Percentiles rank a stretch among this genome's conserved stretches.
Evolutionary conservation across 1,139 yeast species (phyloP).

Genomic region (Tardiomyces depauwii): DNA sequence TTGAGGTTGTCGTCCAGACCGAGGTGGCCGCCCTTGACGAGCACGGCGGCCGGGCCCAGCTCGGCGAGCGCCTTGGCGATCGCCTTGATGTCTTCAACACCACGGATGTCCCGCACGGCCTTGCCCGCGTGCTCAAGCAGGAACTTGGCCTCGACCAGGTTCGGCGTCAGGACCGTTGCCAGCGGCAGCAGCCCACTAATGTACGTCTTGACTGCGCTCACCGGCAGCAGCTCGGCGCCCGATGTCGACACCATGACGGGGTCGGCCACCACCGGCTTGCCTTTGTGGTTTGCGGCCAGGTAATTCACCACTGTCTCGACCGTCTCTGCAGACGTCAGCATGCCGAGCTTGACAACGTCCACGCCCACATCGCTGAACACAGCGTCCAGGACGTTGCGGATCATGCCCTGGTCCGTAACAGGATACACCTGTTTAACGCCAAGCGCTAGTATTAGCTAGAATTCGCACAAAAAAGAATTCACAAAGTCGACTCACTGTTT

Average conservation of each 20-base stretch:
- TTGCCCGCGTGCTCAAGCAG: slow-evolving; percentile 15
- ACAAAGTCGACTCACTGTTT: slow-evolving; percentile 30
- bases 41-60: slow-evolving; percentile 41
- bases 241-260: slow-evolving; percentile 81
- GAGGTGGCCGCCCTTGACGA: slow-evolving; percentile 82
- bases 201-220: slow-evolving; percentile 35
- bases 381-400: slow-evolving; percentile 39
- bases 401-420: slow-evolving; percentile 34
- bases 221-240: slow-evolving; percentile 47
- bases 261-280: slow-evolving; percentile 43
- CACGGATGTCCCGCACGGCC: slow-evolving; percentile 12
- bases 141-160: slow-evolving; percentile 49
- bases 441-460: too few relatives aligned
- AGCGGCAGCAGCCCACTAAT: slow-evolving; percentile 38
- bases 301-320: slow-evolving; percentile 36
- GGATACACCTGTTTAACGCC: slow-evolving; percentile 43
- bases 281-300: slow-evolving; percentile 26
- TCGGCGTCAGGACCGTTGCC: slow-evolving; percentile 69
- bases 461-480: too few relatives aligned
- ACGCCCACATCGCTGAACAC: slow-evolving; percentile 54
- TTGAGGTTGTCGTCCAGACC: slow-evolving; percentile 24
- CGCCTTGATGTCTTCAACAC: slow-evolving; percentile 29
- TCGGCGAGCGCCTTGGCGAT: slow-evolving; percentile 37
- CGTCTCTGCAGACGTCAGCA: slow-evolving; percentile 53
- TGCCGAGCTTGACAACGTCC: slow-evolving; percentile 72